phyloP scores from a whole-genome alignment of 345 rosid genomes.

The Diplotaxis tenuifolia region DNA sequence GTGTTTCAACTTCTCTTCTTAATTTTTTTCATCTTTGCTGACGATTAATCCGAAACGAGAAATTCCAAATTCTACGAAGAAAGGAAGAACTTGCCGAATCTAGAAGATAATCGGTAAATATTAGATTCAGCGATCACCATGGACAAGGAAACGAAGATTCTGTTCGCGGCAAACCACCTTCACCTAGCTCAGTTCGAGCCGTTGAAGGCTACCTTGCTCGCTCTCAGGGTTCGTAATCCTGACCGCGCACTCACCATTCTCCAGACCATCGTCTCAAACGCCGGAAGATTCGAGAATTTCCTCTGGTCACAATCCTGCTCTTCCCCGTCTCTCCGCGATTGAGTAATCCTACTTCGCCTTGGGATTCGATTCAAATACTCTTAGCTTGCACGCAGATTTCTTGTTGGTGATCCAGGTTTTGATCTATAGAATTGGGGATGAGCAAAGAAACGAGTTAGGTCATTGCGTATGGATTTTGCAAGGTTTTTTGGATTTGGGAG shows the following conservation, averaged over 20 bases:
- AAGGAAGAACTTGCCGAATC: too few species aligned
- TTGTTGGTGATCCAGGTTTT: constrained; percentile 63
- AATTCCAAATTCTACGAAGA: too few species aligned
- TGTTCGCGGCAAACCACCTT: constrained; percentile 87
- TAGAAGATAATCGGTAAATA: background rate
- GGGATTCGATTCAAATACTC: constrained; percentile 70
- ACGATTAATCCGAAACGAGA: too few species aligned
- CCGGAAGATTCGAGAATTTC: constrained; percentile 66
- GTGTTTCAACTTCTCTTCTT: too few species aligned
- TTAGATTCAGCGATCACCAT: constrained; percentile 35
- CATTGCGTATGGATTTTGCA: constrained; percentile 51
- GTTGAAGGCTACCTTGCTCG: constrained; percentile 67
- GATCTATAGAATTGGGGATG: constrained; percentile 46
- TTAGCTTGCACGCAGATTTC: constrained; percentile 76
- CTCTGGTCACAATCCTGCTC: constrained; percentile 81
- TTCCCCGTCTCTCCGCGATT: constrained; percentile 67
- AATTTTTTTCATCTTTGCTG: too few species aligned
- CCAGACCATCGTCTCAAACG: constrained; percentile 69
- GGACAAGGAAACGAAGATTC: constrained; percentile 82
- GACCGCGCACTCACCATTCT: constrained; percentile 69
- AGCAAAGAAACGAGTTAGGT: constrained; percentile 31
- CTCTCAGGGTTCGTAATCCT: constrained; percentile 66
- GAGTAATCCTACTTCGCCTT: constrained; percentile 65
- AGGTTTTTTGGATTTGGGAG: constrained; percentile 60
- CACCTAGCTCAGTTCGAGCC: constrained; percentile 92